phyloP scores from a whole-genome alignment of 176 grass and related monocot species.

The Urochloa ruziziensis region DNA sequence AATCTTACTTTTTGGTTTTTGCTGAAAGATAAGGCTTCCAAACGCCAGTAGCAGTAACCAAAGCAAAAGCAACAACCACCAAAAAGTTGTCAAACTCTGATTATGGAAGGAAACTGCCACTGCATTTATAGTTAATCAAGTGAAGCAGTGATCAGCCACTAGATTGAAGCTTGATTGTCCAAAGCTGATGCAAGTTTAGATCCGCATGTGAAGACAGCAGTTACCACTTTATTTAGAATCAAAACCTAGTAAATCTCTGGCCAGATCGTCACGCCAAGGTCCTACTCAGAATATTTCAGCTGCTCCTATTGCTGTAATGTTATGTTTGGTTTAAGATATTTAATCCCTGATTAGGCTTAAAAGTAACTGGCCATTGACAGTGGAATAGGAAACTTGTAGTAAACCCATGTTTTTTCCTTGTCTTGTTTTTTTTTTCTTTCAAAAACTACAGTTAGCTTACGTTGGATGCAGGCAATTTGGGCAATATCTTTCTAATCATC shows the following conservation, averaged over 20 bases:
- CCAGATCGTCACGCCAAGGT: not conserved
- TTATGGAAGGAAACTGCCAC: not conserved
- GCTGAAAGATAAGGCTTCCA: not conserved
- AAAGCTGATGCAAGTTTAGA: not conserved
- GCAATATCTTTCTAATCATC: constrained; percentile 84
- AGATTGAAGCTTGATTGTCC: not conserved
- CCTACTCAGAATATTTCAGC: not conserved
- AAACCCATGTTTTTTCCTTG: not conserved
- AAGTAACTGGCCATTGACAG: not conserved
- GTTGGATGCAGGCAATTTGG: constrained; percentile 58
- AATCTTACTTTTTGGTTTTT: not conserved
- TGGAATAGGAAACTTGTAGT: not conserved
- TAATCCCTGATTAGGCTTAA: not conserved
- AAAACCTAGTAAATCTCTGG: not conserved
- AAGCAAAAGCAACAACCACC: not conserved
- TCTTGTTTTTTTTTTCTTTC: not conserved
- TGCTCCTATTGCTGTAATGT: not conserved
- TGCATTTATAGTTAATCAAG: not conserved
- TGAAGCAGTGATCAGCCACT: not conserved
- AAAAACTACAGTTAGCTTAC: not conserved
- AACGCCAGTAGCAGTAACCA: not conserved
- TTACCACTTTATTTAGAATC: not conserved
- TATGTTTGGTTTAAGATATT: not conserved
- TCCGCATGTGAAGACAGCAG: not conserved
- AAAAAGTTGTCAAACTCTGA: not conserved